Percentiles rank a stretch among this genome's conserved stretches.
phyloP scores from a whole-genome alignment of 2,329 filamentous ascomycete genomes.

The Cytospora mali region DNA sequence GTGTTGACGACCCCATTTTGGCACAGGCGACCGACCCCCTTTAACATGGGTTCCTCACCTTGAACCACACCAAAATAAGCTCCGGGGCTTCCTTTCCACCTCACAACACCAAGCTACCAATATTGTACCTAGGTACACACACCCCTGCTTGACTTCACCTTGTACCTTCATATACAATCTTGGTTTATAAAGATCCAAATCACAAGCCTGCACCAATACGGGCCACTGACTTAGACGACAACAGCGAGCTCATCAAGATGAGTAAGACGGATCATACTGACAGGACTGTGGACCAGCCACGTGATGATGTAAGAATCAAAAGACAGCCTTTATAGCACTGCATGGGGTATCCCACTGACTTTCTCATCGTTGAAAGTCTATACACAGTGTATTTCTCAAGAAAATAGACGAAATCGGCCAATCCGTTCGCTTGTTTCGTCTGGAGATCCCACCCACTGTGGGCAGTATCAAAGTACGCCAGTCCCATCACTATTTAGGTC shows the following conservation, averaged over 20 bases:
- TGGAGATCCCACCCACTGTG: conserved; percentile 56
- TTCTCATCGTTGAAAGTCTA: conserved; percentile 38
- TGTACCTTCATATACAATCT: too few relatives aligned
- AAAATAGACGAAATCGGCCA: conserved; percentile 67
- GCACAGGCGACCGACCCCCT: too few relatives aligned
- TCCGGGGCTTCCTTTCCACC: too few relatives aligned
- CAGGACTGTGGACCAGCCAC: conserved; percentile 73
- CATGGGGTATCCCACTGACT: background rate
- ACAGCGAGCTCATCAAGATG: conserved; percentile 18
- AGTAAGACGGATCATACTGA: conserved; percentile 60
- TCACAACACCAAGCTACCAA: too few relatives aligned
- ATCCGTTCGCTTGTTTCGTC: conserved; percentile 67
- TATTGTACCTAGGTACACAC: too few relatives aligned
- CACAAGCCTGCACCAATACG: too few relatives aligned
- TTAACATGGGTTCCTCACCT: too few relatives aligned
- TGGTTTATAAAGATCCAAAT: background rate
- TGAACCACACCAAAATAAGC: too few relatives aligned
- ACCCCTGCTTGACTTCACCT: too few relatives aligned
- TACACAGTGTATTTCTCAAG: conserved; percentile 65
- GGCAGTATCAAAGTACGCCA: conserved; percentile 50
- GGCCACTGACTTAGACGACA: too few relatives aligned
- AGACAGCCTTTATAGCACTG: too few relatives aligned
- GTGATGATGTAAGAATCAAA: conserved; percentile 55
- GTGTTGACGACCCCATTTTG: too few relatives aligned
- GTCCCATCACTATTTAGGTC: background rate